phyloP scores from a whole-genome alignment of 2,329 filamentous ascomycete genomes.

The Diaporthe aspalathi region DNA sequence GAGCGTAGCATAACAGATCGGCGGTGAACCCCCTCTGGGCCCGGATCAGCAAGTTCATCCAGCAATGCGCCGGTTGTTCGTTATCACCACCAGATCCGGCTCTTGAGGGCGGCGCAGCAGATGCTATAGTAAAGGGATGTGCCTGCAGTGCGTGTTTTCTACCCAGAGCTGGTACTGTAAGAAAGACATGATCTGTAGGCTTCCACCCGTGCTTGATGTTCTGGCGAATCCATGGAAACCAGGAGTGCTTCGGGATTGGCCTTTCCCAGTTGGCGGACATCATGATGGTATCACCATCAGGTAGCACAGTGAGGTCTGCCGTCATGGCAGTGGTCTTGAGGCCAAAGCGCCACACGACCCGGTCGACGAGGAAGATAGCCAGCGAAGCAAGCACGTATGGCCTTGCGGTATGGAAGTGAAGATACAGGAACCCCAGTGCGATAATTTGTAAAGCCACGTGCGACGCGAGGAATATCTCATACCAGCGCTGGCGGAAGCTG shows the following conservation, averaged over 20 bases:
- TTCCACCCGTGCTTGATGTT: slow-evolving; percentile 65
- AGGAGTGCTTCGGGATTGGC: background rate
- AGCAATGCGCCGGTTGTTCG: slow-evolving; percentile 52
- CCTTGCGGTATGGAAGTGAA: slow-evolving; percentile 65
- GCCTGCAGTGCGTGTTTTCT: slow-evolving; percentile 66
- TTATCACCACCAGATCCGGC: background rate
- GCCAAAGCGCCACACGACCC: slow-evolving; percentile 66
- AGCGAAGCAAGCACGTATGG: slow-evolving; percentile 66
- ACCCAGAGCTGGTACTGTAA: slow-evolving; percentile 67
- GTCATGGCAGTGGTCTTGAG: slow-evolving; percentile 60
- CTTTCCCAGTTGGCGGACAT: slow-evolving; percentile 55
- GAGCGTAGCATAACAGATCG: slow-evolving; percentile 64
- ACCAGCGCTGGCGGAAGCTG: slow-evolving; percentile 69
- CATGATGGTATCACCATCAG: slow-evolving; percentile 67
- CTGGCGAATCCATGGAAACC: slow-evolving; percentile 41
- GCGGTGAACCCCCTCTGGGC: slow-evolving; percentile 70
- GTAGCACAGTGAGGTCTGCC: slow-evolving; percentile 64
- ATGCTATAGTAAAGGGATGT: slow-evolving; percentile 76
- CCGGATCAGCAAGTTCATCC: slow-evolving; percentile 69
- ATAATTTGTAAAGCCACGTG: slow-evolving; percentile 69
- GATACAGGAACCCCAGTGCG: slow-evolving; percentile 67
- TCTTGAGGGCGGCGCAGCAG: slow-evolving; percentile 58
- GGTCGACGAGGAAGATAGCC: slow-evolving; percentile 67
- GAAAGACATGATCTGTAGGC: slow-evolving; percentile 72
- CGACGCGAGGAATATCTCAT: slow-evolving; percentile 70